These are phyloP conservation scores for Tolypocladium endophyticum DNA, from an alignment of 2,329 filamentous ascomycete species.

Conservation along the genomic window DNA sequence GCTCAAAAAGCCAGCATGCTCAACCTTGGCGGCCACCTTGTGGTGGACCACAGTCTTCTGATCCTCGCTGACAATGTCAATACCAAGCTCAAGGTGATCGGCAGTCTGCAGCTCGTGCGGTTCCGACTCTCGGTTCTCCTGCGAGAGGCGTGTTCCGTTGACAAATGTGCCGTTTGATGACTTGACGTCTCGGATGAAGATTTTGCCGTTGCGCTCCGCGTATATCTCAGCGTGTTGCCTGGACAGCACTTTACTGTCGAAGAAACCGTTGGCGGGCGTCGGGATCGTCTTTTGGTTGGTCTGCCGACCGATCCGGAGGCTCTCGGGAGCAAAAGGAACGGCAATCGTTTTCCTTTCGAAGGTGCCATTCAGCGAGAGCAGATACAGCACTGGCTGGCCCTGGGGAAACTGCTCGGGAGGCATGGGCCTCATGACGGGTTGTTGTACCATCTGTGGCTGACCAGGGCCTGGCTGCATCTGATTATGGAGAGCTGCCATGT, in stretches of 20 bases:
- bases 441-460: conserved; percentile 28
- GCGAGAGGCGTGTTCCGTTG: conserved; percentile 80
- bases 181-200: conserved; percentile 95
- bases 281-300: conserved; percentile 95
- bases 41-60: conserved; percentile 98
- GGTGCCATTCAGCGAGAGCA: conserved; percentile 86
- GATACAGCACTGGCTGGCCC: conserved; percentile 68
- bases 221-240: conserved; percentile 94
- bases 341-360: conserved; percentile 96
- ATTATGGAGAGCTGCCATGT: conserved; percentile 23
- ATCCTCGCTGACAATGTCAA: conserved; percentile 97
- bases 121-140: conserved; percentile 92
- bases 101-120: conserved; percentile 86
- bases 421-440: conserved; percentile 52
- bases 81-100: conserved; percentile 88
- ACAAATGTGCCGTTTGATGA: conserved; percentile 99
- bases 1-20: conserved; percentile 79
- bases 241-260: conserved; percentile 95
- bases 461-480: conserved; percentile 19
- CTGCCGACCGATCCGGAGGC: conserved; percentile 85
- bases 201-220: conserved; percentile 74
- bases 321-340: conserved; percentile 90
- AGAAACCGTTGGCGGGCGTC: conserved; percentile 84
- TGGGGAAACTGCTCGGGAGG: conserved; percentile 45
- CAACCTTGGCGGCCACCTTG: conserved; percentile 93